Base-by-base conservation (phyloP, 75 land plant genomes). In the Selaginella moellendorffii region DNA sequence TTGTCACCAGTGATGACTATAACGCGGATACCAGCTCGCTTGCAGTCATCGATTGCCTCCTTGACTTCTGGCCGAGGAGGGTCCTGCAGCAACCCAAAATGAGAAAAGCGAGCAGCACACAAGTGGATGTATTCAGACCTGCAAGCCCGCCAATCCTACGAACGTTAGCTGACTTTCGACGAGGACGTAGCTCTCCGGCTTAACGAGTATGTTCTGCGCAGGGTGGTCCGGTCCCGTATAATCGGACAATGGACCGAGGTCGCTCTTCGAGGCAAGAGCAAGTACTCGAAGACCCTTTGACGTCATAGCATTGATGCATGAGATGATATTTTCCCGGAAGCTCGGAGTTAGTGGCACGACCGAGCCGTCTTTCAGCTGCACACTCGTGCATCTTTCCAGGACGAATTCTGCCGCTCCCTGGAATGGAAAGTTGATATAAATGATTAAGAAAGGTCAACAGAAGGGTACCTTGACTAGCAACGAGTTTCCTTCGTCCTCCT, bases 391-490 rank as follows among this genome's bases (percentile, higher is more conserved):
- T 30, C 75, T 73, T 63, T 73, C 75, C 30, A 73, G 58, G 1
- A 73, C 70, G 67, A 53, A 73, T 51, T 73, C 75, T 63, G 75
- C 75, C 67, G 75, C 75, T 27, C 75, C 75, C 75, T 73, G 61
- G 52, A 61, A 14, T 36, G 5, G 14, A 5, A 36, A 36, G 46
- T 36, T 36, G 5, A 36, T n/a, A 14, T 36, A 36, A 36, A 14
- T 36, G 14, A 36, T 36, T 36, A 36, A 36, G 46, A n/a, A n/a
- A n/a, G n/a, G n/a, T n/a, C n/a, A n/a, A n/a, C n/a, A n/a, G n/a
- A n/a, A n/a, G n/a, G n/a, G n/a, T 36, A 36, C 59, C 59, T 56
- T 56, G 9, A 56, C 59, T 21, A 56, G 24, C 59, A 56, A 24
- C 24, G 5, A 8, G 59, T 56, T 56, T 21, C 59, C 21, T 2